Base-by-base conservation (phyloP, 208 protist species). In the Trypanosoma platydactyli region DNA sequence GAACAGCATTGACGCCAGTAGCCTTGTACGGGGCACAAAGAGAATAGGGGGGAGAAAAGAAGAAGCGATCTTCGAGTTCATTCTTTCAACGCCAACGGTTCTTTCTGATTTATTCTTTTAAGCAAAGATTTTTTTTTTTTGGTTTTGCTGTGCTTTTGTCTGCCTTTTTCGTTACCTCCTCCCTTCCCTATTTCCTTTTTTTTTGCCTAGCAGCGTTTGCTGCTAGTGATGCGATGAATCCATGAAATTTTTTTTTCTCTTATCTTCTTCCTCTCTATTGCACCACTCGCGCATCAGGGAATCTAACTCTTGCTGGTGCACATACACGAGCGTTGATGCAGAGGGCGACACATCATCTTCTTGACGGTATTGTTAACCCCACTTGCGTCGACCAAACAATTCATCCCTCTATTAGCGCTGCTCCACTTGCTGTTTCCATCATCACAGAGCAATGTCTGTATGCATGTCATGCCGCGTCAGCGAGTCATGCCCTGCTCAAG, bases 381-480 rank as follows among this genome's bases (percentile, higher is more conserved):
- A 77, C 79, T 12, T 94, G 84, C 57, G 60, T 85, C 0, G 88
- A 94, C 64, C 42, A 72, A 0, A 74, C 80, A 1, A 49, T 94
- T 30, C 52, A 86, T 25, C 6, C 52, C 0, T 76, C 70, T 11
- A 69, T 84, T 12, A 55, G 77, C 18, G 81, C 82, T 7, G 79
- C 80, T 12, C 84, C 88, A 0, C 69, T 94, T 45, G 84, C 76
- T 15, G 76, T 84, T 24, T 68, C 73, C 18, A 69, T 70, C 20
- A 77, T 94, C 50, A 74, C 77, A 7, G 77, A 89, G 65, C 85
- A 94, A 65, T 83, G 54, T 42, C 77, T 79, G 46, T 94, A 89
- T 64, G 27, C 77, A 4, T 58, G 89, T 22, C 71, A 86, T 68
- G 42, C 71, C 33, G 62, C 83, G 41, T 86, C 84, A 0, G 54